phyloP scores from a whole-genome alignment of 208 protist species.

The Leishmania arabica region DNA sequence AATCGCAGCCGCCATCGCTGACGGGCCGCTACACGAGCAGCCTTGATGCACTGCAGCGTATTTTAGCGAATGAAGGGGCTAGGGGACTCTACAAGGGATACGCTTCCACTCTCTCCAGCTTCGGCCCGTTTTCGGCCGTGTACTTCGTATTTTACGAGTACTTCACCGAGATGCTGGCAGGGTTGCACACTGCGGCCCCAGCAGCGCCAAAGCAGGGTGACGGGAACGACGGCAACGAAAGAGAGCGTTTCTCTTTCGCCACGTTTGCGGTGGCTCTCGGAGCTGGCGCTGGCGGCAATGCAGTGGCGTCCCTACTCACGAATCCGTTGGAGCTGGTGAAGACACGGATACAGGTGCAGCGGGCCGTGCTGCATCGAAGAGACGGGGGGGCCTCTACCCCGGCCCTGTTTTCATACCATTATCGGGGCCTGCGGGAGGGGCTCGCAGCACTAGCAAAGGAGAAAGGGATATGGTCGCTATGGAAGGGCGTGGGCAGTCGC shows the following conservation, averaged over 20 bases:
- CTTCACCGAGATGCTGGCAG: slow-evolving; percentile 36
- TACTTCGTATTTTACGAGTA: slow-evolving; percentile 91
- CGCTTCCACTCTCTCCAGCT: slow-evolving; percentile 80
- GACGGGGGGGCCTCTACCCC: neutral
- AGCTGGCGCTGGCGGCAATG: slow-evolving; percentile 60
- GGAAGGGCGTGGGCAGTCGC: slow-evolving; percentile 59
- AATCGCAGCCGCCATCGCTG: slow-evolving; percentile 71
- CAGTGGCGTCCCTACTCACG: slow-evolving; percentile 69
- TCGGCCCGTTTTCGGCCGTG: slow-evolving; percentile 88
- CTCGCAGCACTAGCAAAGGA: slow-evolving; percentile 39
- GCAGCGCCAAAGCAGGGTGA: neutral
- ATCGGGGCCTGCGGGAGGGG: slow-evolving; percentile 61
- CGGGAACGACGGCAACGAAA: neutral
- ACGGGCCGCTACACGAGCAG: slow-evolving; percentile 63
- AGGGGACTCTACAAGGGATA: slow-evolving; percentile 87
- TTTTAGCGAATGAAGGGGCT: slow-evolving; percentile 60
- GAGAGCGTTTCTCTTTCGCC: slow-evolving; percentile 6
- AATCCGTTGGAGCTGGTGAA: slow-evolving; percentile 93
- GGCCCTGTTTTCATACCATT: slow-evolving; percentile 58
- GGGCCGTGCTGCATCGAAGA: slow-evolving; percentile 39
- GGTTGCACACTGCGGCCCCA: neutral
- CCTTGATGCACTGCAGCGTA: slow-evolving; percentile 64
- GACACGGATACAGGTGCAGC: slow-evolving; percentile 90
- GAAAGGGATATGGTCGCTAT: slow-evolving; percentile 69
- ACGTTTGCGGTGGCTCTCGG: slow-evolving; percentile 44